Evolutionary conservation across 1,139 yeast genomes (phyloP).

Genomic region (Groenewaldozyma auringiensis): DNA sequence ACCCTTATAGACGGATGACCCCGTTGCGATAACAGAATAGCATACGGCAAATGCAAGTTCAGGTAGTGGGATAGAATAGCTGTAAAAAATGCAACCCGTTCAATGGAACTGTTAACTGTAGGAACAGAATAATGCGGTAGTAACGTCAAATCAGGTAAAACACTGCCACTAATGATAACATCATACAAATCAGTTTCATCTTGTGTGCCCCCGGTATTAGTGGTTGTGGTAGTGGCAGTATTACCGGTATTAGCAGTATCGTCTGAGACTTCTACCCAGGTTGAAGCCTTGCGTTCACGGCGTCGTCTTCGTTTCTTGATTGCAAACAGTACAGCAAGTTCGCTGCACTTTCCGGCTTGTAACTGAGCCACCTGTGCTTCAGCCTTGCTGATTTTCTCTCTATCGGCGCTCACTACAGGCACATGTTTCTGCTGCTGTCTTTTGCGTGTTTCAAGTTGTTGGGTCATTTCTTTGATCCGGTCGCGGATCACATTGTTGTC

Average conservation of each 20-base stretch:
- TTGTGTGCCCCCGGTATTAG: background rate
- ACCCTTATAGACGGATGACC: constrained; percentile 21
- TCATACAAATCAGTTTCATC: constrained; percentile 12
- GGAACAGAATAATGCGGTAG: constrained; percentile 25
- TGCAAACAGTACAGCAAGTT: constrained; percentile 13
- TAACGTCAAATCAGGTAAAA: constrained; percentile 27
- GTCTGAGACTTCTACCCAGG: background rate
- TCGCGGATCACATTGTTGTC: constrained; percentile 7
- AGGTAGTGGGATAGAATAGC: constrained; percentile 29
- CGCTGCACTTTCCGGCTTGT: constrained; percentile 9
- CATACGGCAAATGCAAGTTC: constrained; percentile 29
- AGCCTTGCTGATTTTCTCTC: constrained; percentile 2
- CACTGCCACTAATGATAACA: constrained; percentile 22
- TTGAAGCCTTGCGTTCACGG: constrained; percentile 7
- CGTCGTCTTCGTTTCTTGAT: constrained; percentile 13
- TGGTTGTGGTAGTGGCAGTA: background rate
- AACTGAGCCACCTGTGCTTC: constrained; percentile 5
- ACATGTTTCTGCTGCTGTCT: too few relatives aligned
- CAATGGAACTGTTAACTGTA: constrained; percentile 28
- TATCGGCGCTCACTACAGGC: background rate
- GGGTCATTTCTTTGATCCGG: constrained; percentile 5
- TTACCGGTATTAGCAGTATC: background rate
- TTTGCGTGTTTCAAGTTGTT: constrained; percentile 4
- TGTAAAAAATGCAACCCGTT: constrained; percentile 27
- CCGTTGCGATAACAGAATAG: constrained; percentile 25